Percentiles rank a stretch among this genome's conserved stretches.
phyloP scores from a whole-genome alignment of 305 asterid species.

The Fraxinus baroniana region DNA sequence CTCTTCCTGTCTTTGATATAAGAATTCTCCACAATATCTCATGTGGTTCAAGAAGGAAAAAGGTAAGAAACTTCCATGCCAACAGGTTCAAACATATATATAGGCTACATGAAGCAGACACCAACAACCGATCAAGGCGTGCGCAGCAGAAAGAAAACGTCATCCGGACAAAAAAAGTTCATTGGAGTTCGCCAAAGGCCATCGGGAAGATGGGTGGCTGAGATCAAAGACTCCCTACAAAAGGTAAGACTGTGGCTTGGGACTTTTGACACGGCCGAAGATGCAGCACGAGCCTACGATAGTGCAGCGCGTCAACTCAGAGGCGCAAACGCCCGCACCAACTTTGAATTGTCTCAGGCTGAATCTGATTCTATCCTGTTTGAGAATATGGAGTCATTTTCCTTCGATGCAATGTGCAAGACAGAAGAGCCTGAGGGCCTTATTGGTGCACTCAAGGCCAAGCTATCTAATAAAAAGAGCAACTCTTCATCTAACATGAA shows the following conservation, averaged over 20 bases:
- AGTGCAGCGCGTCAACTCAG: constrained; percentile 22
- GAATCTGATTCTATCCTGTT: constrained; percentile 11
- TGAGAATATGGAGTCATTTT: constrained; percentile 21
- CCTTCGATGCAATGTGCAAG: constrained; percentile 23
- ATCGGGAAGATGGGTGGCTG: constrained; percentile 30
- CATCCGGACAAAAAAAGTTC: constrained; percentile 9
- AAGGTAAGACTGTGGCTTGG: constrained; percentile 27
- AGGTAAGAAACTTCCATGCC: neutral
- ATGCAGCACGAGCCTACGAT: constrained; percentile 30
- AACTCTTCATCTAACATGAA: neutral
- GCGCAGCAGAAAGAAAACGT: constrained; percentile 12
- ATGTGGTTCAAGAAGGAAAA: neutral
- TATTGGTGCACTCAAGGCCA: constrained; percentile 25
- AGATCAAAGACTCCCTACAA: constrained; percentile 25
- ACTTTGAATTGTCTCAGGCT: constrained; percentile 18
- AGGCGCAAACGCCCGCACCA: constrained; percentile 24
- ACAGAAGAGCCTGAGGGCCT: constrained; percentile 19
- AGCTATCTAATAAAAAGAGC: constrained; percentile 15
- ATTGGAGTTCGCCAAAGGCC: constrained; percentile 28
- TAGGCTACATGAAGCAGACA: constrained; percentile 15
- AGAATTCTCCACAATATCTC: neutral
- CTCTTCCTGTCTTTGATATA: neutral
- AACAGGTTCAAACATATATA: neutral
- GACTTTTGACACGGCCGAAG: constrained; percentile 27
- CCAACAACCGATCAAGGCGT: neutral